Conservation (phyloP, 495 filamentous ascomycete species). For the Cenococcum geophilum region DNA sequence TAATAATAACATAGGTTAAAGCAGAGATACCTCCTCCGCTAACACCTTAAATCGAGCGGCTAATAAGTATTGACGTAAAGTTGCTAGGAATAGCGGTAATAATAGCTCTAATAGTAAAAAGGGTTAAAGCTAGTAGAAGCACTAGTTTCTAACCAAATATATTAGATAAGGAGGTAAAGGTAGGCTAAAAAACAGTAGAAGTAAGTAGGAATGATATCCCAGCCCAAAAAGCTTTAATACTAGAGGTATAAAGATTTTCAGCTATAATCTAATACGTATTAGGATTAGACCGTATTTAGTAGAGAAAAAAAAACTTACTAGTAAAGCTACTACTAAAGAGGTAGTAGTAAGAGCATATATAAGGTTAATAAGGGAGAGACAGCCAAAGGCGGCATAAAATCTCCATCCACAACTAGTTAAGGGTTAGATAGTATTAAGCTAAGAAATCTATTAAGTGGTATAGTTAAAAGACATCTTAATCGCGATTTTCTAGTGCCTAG, state of each 20-base stretch:
- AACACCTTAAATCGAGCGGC: constrained; percentile 61
- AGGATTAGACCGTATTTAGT: neutral
- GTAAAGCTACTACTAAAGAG: constrained; percentile 62
- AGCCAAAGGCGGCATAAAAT: constrained; percentile 44
- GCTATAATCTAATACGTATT: constrained; percentile 42
- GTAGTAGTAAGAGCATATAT: constrained; percentile 67
- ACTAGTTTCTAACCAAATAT: constrained; percentile 45
- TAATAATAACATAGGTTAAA: constrained; percentile 58
- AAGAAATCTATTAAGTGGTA: too few species aligned
- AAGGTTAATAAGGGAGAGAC: constrained; percentile 52
- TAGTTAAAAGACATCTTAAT: too few species aligned
- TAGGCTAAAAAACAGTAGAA: constrained; percentile 37
- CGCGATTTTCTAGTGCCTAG: too few species aligned
- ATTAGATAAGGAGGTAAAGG: constrained; percentile 40
- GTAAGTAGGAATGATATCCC: constrained; percentile 48
- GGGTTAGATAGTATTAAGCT: too few species aligned
- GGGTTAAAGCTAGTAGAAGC: constrained; percentile 46
- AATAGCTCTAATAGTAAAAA: constrained; percentile 56
- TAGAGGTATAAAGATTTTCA: constrained; percentile 43
- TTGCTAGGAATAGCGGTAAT: constrained; percentile 52
- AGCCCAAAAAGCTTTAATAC: constrained; percentile 54
- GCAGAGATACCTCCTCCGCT: constrained; percentile 64
- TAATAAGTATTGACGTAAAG: constrained; percentile 56
- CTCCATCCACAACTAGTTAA: too few species aligned
- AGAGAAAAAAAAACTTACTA: constrained; percentile 42